Conservation (phyloP, 2,329 filamentous ascomycete species). For the Nectriaceae sp. region DNA sequence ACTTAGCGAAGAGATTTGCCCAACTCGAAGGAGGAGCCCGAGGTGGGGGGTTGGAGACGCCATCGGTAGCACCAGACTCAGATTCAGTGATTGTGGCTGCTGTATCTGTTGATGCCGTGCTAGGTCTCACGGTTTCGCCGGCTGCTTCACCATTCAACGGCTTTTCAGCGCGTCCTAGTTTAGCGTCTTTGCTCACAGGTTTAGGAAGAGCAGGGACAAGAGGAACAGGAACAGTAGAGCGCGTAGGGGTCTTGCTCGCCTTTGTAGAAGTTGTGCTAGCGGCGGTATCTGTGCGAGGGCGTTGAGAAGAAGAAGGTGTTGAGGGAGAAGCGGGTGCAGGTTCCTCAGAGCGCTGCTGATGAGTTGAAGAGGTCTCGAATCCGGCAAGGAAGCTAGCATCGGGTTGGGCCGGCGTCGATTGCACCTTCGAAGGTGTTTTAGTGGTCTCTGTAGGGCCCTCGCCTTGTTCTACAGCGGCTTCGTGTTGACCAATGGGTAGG, state of each 20-base stretch:
- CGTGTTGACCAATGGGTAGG: slow-evolving; percentile 43
- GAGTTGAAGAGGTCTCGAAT: slow-evolving; percentile 19
- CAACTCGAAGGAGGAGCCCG: slow-evolving; percentile 40
- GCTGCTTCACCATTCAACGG: slow-evolving; percentile 20
- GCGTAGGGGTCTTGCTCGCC: slow-evolving; percentile 32
- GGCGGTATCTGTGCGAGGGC: slow-evolving; percentile 26
- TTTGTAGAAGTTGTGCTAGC: slow-evolving; percentile 22
- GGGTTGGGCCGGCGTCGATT: neutral
- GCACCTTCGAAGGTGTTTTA: slow-evolving; percentile 17
- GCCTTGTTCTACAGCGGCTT: slow-evolving; percentile 29
- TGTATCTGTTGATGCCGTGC: slow-evolving; percentile 10
- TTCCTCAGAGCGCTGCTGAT: slow-evolving; percentile 33
- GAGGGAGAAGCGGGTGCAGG: slow-evolving; percentile 36
- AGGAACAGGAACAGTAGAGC: slow-evolving; percentile 43
- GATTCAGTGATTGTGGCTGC: slow-evolving; percentile 28
- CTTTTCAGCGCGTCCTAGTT: slow-evolving; percentile 28
- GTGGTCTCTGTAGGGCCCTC: slow-evolving; percentile 19
- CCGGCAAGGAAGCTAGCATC: slow-evolving; percentile 9
- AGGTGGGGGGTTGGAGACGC: slow-evolving; percentile 22
- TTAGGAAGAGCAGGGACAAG: slow-evolving; percentile 51
- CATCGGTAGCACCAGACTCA: slow-evolving; percentile 16
- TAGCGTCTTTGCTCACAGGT: slow-evolving; percentile 31
- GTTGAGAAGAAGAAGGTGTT: slow-evolving; percentile 32
- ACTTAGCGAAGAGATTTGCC: slow-evolving; percentile 42
- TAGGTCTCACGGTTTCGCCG: slow-evolving; percentile 14